Evolutionary conservation across 2,329 filamentous ascomycete species (phyloP), one percentile per base, ranked within the genome.

Genomic region (Diplocarpon mali): DNA sequence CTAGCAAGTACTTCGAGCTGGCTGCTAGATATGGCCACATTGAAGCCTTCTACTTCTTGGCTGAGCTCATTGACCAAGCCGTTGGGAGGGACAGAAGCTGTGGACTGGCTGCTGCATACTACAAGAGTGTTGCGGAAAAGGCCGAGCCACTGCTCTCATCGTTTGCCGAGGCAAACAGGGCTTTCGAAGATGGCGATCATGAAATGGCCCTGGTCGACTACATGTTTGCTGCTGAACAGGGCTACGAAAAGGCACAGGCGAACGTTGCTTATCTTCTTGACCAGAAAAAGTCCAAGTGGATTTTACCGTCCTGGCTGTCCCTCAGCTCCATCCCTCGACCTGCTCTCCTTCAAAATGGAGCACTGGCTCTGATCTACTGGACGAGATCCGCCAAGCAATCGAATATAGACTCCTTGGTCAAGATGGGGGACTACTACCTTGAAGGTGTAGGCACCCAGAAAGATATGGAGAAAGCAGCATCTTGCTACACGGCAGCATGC

Each of bases 401-500:
- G 38, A 98, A 98, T 54, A 83, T 94, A 37, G 92, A 98, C 65
- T 85, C 89, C 0, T 73, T 95, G 51, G 85, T 98, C 53, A 98
- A 98, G 67, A 95, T 96, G 84, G 92, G 92, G 32, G 93, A 98
- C 65, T 96, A 96, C 65, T 96, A 98, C 63, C 79, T 94, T 28
- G 67, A 77, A 45, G 92, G 92, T 6, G 75, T 89, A 17, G 90
- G 90, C 2, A 76, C 83, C 0, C 68, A 76, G 7, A 57, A 69
- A 0, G 84, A 93, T 53, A 68, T 84, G 14, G 81, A 89, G 56
- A 95, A 95, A 64, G 93, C 93, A 5, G 88, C 89, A 0, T 80
- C 84, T 36, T 98, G 92, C 67, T 98, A 98, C 58, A 83, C 85
- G 42, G 85, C 86, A 3, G 92, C 92, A 1, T 89, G 89, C 0